Percentiles rank a stretch among this genome's conserved stretches.
Evolutionary conservation across 805 yeast species (phyloP).

Genomic region (Kazachstania psychrophila): DNA sequence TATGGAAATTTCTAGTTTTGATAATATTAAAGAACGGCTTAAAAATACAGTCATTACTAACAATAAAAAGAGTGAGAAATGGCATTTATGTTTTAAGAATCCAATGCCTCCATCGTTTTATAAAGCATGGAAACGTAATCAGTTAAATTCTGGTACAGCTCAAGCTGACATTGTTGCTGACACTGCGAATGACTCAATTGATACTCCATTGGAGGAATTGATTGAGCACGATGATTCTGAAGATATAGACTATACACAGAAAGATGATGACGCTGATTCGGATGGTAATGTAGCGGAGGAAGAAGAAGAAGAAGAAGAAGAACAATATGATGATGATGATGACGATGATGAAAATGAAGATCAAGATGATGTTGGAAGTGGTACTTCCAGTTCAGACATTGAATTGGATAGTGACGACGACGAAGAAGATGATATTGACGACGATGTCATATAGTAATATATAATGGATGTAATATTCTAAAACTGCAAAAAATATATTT

Average conservation of each 20-base stretch:
- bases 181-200: too few species aligned
- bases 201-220: too few species aligned
- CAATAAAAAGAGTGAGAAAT: not conserved
- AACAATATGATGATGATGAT: conserved; percentile 14
- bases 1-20: conserved; percentile 47
- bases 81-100: conserved; percentile 1
- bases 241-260: not conserved
- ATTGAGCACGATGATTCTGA: too few species aligned
- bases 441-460: too few species aligned
- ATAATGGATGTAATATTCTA: too few species aligned
- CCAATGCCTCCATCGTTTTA: conserved; percentile 1
- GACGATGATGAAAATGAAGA: conserved; percentile 10
- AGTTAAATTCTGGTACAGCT: too few species aligned
- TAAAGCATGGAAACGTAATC: conserved; percentile 1
- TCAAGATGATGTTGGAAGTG: conserved; percentile 10
- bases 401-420: too few species aligned
- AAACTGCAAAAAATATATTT: too few species aligned
- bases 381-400: too few species aligned
- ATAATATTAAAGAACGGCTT: conserved; percentile 23
- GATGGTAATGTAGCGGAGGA: conserved; percentile 10
- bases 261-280: not conserved
- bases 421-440: conserved; percentile 14
- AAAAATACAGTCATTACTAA: conserved; percentile 24
- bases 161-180: too few species aligned
- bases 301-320: conserved; percentile 16